These are phyloP conservation scores for Nemania bipapillata DNA, from an alignment of 2,329 filamentous ascomycete species.

Conservation along the genomic window DNA sequence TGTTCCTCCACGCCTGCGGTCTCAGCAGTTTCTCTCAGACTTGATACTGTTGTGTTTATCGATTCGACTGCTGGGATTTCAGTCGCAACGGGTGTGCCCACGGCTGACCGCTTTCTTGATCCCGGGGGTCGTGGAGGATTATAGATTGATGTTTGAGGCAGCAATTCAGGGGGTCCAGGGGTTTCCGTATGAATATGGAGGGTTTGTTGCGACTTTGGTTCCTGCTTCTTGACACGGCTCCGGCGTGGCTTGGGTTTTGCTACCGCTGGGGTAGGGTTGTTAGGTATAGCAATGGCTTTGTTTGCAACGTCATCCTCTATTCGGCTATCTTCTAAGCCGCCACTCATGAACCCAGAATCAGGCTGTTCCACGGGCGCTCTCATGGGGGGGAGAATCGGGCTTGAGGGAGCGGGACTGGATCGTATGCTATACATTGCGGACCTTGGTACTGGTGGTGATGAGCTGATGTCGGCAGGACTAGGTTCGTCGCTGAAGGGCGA, in stretches of 20 bases:
- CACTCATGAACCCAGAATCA: constrained; percentile 88
- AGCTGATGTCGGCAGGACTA: constrained; percentile 85
- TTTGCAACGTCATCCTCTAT: constrained; percentile 70
- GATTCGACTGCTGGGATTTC: constrained; percentile 24
- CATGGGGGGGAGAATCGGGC: constrained; percentile 77
- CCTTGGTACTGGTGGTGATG: constrained; percentile 84
- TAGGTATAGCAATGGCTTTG: constrained; percentile 55
- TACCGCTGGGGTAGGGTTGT: constrained; percentile 42
- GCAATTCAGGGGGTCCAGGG: constrained; percentile 57
- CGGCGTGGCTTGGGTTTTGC: constrained; percentile 52
- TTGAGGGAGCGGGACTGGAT: constrained; percentile 77
- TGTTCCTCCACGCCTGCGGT: constrained; percentile 30
- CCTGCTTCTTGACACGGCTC: constrained; percentile 49
- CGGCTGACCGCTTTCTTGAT: constrained; percentile 34
- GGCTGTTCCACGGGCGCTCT: constrained; percentile 68
- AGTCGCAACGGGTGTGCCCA: constrained; percentile 34
- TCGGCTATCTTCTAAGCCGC: constrained; percentile 70
- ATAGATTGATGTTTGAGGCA: constrained; percentile 58
- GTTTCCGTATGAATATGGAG: constrained; percentile 57
- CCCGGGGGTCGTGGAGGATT: constrained; percentile 50
- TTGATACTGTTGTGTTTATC: constrained; percentile 3
- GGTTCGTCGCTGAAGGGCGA: constrained; percentile 67
- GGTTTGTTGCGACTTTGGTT: constrained; percentile 43
- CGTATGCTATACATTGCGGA: constrained; percentile 63
- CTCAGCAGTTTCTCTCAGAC: constrained; percentile 10